Evolutionary conservation across 345 rosid genomes (phyloP).

Genomic region (Arabis alpina): DNA sequence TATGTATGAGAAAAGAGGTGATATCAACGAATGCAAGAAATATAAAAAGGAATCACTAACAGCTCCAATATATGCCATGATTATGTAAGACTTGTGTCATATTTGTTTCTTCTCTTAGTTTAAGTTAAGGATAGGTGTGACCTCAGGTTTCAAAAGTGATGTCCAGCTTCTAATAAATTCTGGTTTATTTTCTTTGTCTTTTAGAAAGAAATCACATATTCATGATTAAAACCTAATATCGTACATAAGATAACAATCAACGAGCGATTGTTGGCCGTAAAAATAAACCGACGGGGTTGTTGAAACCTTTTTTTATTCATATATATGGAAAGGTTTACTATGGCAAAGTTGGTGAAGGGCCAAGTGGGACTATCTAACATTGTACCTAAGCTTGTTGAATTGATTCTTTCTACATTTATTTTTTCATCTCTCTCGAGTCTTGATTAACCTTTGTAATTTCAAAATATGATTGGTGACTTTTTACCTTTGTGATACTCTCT

Average conservation of each 20-base stretch:
- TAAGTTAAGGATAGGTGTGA: constrained; percentile 27
- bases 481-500: not conserved
- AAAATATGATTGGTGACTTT: constrained; percentile 25
- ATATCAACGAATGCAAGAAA: not conserved
- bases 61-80: constrained; percentile 30
- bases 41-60: not conserved
- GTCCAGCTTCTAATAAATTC: constrained; percentile 17
- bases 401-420: constrained; percentile 43
- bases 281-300: constrained; percentile 40
- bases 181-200: constrained; percentile 8
- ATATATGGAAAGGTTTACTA: constrained; percentile 29
- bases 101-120: constrained; percentile 14
- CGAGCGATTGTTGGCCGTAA: constrained; percentile 21
- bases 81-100: constrained; percentile 37
- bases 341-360: constrained; percentile 43
- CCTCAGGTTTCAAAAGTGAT: constrained; percentile 26
- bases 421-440: constrained; percentile 25
- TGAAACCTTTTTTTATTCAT: constrained; percentile 35
- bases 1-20: constrained; percentile 3
- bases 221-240: not conserved
- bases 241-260: constrained; percentile 18
- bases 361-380: constrained; percentile 45
- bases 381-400: constrained; percentile 41
- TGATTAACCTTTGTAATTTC: constrained; percentile 21
- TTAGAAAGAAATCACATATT: constrained; percentile 10